Percentiles rank a stretch among this genome's conserved stretches.
Evolutionary conservation across 1,139 yeast genomes (phyloP).

Genomic region (Debaryomyces subglobosus): DNA sequence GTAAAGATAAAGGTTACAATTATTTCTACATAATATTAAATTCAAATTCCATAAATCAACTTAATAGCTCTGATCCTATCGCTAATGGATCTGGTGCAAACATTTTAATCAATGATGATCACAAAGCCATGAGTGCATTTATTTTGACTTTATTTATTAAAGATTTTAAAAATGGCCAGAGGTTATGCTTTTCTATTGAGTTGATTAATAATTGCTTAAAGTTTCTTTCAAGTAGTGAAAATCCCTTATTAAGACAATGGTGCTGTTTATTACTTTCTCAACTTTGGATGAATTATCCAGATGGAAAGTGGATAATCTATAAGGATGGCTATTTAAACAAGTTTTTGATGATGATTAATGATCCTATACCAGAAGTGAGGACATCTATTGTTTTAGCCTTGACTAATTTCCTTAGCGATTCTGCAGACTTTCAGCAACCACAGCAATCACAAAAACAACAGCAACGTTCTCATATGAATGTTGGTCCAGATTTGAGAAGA

Average conservation of each 20-base stretch:
- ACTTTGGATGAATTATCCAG: conserved; percentile 71
- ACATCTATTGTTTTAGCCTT: conserved; percentile 80
- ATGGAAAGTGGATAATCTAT: conserved; percentile 73
- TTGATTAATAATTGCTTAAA: conserved; percentile 68
- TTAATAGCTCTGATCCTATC: conserved; percentile 22
- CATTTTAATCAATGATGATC: conserved; percentile 59
- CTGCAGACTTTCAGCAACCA: conserved; percentile 26
- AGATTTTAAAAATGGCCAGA: conserved; percentile 79
- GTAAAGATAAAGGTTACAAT: conserved; percentile 88
- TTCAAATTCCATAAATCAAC: conserved; percentile 31
- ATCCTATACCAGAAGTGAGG: conserved; percentile 95
- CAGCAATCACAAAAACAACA: conserved; percentile 20
- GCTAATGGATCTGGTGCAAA: conserved; percentile 20
- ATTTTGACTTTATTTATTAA: conserved; percentile 81
- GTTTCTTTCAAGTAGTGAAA: conserved; percentile 72
- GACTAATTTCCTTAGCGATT: conserved; percentile 65
- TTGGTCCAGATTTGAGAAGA: conserved; percentile 28
- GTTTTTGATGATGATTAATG: conserved; percentile 63
- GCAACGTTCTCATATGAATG: conserved; percentile 19
- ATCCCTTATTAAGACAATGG: conserved; percentile 92
- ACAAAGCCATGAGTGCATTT: conserved; percentile 94
- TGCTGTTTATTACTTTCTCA: conserved; percentile 79
- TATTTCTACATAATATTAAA: conserved; percentile 79
- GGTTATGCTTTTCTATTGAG: conserved; percentile 75
- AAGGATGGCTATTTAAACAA: conserved; percentile 66